Base-by-base conservation (phyloP, 2,329 filamentous ascomycete genomes). In the Rutstroemia sp. region DNA sequence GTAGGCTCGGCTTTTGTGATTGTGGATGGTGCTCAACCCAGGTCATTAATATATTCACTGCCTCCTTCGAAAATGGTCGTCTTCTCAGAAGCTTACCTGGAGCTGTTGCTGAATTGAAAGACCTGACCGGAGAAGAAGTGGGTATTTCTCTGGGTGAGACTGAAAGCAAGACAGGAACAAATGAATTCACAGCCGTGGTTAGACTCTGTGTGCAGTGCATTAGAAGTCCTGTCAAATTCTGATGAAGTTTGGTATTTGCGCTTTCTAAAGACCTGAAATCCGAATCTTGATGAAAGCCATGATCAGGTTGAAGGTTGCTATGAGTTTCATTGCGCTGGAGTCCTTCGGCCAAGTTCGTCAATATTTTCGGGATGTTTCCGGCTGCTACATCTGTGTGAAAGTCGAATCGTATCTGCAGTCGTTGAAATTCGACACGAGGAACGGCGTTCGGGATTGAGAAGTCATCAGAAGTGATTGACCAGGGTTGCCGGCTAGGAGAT, bases 391-490 rank as follows among this genome's bases (percentile, higher is more conserved):
- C 9, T 1, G 25, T 17, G 42, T 19, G 34, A 44, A 68, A 65
- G 8, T 61, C 45, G 21, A 66, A 58, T n/a, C 38, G 46, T 10
- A 69, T 41, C 17, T 60, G 54, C 19, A 69, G 34, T 39, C 38
- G 57, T 42, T 64, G 50, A 47, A 69, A 50, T 9, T 61, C 48
- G 4, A 48, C 59, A 48, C 56, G 57, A 9, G 55, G 38, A 8
- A 67, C 51, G 37, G 48, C 48, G 3, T 58, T 45, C 21, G 65
- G 64, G 23, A 59, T 56, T 10, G 39, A 55, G 12, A 67, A 45
- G 27, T 64, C 60, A 12, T 23, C 30, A 50, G 17, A 48, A 34
- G 17, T 42, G 7, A n/a, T 16, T 34, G 53, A 50, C 53, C 53
- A 55, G 17, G 38, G 46, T 19, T 27, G 46, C 8, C 23, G 5